These are phyloP conservation scores for Aspergillus latus DNA, from an alignment of 2,329 filamentous ascomycete genomes.

Conservation along the genomic window DNA sequence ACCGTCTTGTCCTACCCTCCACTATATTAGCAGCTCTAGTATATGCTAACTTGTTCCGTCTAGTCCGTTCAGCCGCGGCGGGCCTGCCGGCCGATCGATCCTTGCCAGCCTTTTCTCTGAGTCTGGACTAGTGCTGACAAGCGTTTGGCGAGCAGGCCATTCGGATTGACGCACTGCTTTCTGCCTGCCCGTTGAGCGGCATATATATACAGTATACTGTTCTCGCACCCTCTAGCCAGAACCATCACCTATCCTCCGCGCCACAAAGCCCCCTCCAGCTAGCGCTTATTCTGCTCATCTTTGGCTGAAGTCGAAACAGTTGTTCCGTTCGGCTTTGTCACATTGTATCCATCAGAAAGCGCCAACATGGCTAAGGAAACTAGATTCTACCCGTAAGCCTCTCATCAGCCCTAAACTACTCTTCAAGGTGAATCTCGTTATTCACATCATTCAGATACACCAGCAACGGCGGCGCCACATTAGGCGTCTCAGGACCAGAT, in stretches of 20 bases:
- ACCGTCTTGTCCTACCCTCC: too few species aligned
- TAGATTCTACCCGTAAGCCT: constrained; percentile 1
- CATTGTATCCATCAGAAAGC: too few species aligned
- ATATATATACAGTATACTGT: not conserved
- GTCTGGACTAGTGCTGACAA: not conserved
- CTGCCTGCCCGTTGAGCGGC: not conserved
- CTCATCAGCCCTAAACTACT: not conserved
- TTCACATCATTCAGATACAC: not conserved
- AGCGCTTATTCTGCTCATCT: not conserved
- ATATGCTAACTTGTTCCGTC: too few species aligned
- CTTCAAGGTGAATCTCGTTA: not conserved
- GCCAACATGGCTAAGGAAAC: not conserved
- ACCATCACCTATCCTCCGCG: too few species aligned
- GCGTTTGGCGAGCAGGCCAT: not conserved
- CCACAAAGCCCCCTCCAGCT: not conserved
- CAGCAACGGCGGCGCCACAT: not conserved
- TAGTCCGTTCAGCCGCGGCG: too few species aligned
- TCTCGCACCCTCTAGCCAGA: not conserved
- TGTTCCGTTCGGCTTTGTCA: too few species aligned
- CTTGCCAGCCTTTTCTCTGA: too few species aligned
- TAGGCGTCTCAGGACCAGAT: not conserved
- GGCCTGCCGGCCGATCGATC: too few species aligned
- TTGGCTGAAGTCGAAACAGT: too few species aligned
- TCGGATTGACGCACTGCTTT: not conserved
- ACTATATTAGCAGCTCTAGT: too few species aligned